Base-by-base conservation (phyloP, 2,329 filamentous ascomycete species). In the Penicillium sp. region DNA sequence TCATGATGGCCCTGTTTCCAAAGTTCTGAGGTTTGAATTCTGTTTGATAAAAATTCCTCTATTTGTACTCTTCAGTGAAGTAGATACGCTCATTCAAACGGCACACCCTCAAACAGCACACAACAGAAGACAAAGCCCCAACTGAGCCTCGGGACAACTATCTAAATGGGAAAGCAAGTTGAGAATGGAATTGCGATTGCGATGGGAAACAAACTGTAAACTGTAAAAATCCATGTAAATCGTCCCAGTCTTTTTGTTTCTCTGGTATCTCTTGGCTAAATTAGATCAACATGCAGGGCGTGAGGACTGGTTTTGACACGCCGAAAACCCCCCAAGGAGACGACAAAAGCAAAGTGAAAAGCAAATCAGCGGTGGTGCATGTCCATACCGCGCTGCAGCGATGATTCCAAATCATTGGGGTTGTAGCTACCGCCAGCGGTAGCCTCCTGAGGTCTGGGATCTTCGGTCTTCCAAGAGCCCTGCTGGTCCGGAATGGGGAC, bases 401-500 rank as follows among this genome's bases (percentile, higher is more conserved):
- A 82, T 58, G 71, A 73, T 69, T 79, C 78, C 55, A 80, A 71
- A 59, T 79, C 77, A 58, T 78, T 78, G 52, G 66, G 65, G 67
- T 49, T 44, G 40, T 75, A 69, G 68, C 75, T 64, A 52, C 69
- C 69, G 67, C 74, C 68, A 67, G 75, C 69, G 27, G 76, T 73
- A 43, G 75, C 73, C 68, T 85, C 83, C 70, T 87, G 84, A 44
- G 85, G 85, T 61, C 84, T 77, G 11, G 85, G 85, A 57, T 87
- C 82, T 66, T 87, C 84, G 57, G 83, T 81, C 55, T 78, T 78
- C 65, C 81, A 79, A 52, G 64, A 67, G 27, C 82, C 78, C 59
- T 83, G 79, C 63, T 83, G 82, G 40, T 86, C 81, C 10, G 85
- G 85, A 58, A 88, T 87, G 4, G 85, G 85, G 34, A 87, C 82